A percentile compares a stretch with the other conserved stretches of the same genome.
Evolutionary conservation across 2,329 filamentous ascomycete species (phyloP).

Genomic region (Neocatenulostroma microsporum): DNA sequence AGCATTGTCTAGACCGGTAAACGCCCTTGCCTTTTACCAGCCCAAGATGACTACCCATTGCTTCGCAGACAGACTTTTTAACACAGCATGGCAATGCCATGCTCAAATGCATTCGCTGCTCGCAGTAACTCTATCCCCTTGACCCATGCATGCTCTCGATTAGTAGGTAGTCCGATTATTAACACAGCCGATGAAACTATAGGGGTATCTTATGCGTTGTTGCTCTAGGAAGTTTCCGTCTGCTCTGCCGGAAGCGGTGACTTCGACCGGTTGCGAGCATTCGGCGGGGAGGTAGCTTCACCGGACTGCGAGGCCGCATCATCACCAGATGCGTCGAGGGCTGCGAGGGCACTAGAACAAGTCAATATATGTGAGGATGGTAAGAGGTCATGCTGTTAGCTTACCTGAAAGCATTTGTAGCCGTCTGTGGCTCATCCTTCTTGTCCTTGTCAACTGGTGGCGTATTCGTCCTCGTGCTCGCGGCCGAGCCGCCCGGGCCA

Average conservation of each 20-base stretch:
- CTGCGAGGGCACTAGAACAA: slow-evolving; percentile 44
- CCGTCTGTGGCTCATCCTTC: slow-evolving; percentile 57
- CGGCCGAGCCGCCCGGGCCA: slow-evolving; percentile 51
- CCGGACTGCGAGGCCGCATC: slow-evolving; percentile 42
- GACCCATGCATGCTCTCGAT: slow-evolving; percentile 12
- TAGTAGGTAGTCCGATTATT: slow-evolving; percentile 17
- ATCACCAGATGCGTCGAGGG: slow-evolving; percentile 50
- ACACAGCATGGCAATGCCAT: too few species aligned
- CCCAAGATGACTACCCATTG: too few species aligned
- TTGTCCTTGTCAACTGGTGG: slow-evolving; percentile 60
- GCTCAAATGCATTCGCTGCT: too few species aligned
- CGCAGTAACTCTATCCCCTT: slow-evolving; percentile 1
- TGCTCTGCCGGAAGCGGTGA: slow-evolving; percentile 20
- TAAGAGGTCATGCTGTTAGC: slow-evolving; percentile 24
- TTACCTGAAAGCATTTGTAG: slow-evolving; percentile 89
- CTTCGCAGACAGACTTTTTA: too few species aligned
- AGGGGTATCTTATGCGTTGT: slow-evolving; percentile 24
- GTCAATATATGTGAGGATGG: slow-evolving; percentile 26
- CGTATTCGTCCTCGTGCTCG: slow-evolving; percentile 83
- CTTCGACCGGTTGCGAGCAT: slow-evolving; percentile 23
- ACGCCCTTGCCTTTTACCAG: too few species aligned
- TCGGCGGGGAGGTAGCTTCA: slow-evolving; percentile 25
- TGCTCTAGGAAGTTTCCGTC: slow-evolving; percentile 12
- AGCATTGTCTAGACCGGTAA: too few species aligned
- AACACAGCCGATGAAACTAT: slow-evolving; percentile 20